These are phyloP conservation scores for Phytophthora ohioensis DNA, from an alignment of 352 stramenopile genomes.

Conservation along the genomic window DNA sequence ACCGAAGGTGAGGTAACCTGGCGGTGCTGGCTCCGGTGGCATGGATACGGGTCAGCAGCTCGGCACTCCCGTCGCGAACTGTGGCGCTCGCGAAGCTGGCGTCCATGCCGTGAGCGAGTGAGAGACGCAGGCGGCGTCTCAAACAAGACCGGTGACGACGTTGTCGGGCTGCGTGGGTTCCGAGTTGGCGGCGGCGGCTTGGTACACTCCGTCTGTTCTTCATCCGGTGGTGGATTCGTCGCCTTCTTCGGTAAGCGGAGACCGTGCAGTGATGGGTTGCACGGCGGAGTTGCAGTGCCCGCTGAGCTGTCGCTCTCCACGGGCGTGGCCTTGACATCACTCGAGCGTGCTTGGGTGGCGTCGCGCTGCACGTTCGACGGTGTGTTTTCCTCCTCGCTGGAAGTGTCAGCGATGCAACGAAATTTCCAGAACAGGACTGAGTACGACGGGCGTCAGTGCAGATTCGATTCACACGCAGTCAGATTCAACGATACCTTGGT, in stretches of 20 bases:
- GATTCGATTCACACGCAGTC: background rate
- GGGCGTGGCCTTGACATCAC: background rate
- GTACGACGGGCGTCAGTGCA: background rate
- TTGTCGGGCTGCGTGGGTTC: background rate
- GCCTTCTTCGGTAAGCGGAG: background rate
- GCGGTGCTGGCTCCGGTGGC: background rate
- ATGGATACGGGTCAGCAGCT: background rate
- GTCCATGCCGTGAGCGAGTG: background rate
- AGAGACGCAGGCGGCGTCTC: background rate
- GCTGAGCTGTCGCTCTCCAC: background rate
- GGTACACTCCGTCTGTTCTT: background rate
- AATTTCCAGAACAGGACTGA: background rate
- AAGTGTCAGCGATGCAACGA: constrained; percentile 1
- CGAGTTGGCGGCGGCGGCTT: background rate
- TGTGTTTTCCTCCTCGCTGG: constrained; percentile 12
- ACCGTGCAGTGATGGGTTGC: background rate
- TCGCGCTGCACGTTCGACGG: background rate
- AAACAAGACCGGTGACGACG: background rate
- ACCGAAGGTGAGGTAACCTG: background rate
- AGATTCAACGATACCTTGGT: background rate
- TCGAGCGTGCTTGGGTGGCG: background rate
- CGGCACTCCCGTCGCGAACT: background rate
- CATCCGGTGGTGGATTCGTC: background rate
- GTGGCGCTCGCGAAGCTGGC: background rate
- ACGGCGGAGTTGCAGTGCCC: background rate